These are phyloP conservation scores for Talaromyces thailandensis DNA, from an alignment of 495 filamentous ascomycete genomes.

Conservation along the genomic window DNA sequence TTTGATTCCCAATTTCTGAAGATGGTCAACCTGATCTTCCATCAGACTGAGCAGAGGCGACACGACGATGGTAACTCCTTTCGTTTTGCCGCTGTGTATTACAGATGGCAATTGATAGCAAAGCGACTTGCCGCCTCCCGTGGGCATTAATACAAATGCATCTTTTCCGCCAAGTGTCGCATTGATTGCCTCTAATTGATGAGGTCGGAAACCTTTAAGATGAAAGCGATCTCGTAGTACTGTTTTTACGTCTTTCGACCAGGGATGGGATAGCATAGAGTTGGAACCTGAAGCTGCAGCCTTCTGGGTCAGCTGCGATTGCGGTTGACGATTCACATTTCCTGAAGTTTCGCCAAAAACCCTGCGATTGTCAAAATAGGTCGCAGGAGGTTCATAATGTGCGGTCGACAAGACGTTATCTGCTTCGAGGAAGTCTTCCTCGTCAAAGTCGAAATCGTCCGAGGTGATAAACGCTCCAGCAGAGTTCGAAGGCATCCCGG, in stretches of 20 bases:
- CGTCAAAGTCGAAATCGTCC: constrained; percentile 56
- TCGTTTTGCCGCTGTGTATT: constrained; percentile 68
- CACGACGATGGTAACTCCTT: constrained; percentile 83
- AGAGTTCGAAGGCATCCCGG: constrained; percentile 24
- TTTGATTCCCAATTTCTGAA: constrained; percentile 63
- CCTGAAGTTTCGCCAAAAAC: constrained; percentile 49
- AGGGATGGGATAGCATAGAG: constrained; percentile 47
- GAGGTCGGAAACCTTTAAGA: constrained; percentile 75
- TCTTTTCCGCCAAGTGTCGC: constrained; percentile 80
- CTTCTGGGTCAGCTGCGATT: constrained; percentile 14
- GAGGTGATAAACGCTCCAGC: constrained; percentile 15
- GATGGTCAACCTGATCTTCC: constrained; percentile 86
- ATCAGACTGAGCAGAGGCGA: constrained; percentile 94
- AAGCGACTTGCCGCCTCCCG: constrained; percentile 91
- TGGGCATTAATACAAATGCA: constrained; percentile 93
- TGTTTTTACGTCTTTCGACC: constrained; percentile 78
- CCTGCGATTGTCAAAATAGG: constrained; percentile 22
- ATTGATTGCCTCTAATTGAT: constrained; percentile 94
- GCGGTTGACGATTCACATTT: constrained; percentile 28
- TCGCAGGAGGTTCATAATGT: constrained; percentile 16
- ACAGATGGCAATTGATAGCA: constrained; percentile 94
- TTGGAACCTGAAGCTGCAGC: constrained; percentile 26
- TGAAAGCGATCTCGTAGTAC: constrained; percentile 73
- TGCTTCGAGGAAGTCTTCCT: constrained; percentile 57
- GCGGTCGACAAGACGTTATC: constrained; percentile 47